Base-by-base conservation (phyloP, 768 basidiomycete genomes). In the Tricholoma furcatifolium region DNA sequence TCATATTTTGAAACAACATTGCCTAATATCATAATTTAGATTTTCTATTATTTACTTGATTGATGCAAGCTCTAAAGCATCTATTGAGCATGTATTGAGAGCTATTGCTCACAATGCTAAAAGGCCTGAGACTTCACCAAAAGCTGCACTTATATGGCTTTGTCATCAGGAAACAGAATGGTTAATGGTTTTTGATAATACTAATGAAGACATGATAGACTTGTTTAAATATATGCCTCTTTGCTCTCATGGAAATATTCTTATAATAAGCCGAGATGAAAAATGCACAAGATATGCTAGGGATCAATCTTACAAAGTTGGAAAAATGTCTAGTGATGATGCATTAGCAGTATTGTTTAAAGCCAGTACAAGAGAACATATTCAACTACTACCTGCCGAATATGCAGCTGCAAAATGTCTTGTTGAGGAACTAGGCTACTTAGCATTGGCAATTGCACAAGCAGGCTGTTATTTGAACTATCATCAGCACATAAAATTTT, bases 211-310 rank as follows among this genome's bases (percentile, higher is more conserved):
- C n/a, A n/a, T 18, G 2, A 2, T 53, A 1, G 18, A 53, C 21
- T 30, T 53, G 2, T 20, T 6, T 6, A 1, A 32, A 30, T 41
- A 7, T 17, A 40, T 53, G 3, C 51, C 51, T 39, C 9, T 9
- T 1, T 40, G 44, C 20, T 6, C 9, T 1, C 36, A 53, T 41
- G 51, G 51, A 7, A 53, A 46, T 42, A 47, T 53, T n/a, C 23
- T n/a, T n/a, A n/a, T n/a, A n/a, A n/a, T n/a, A n/a, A n/a, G n/a
- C n/a, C n/a, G n/a, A n/a, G n/a, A n/a, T n/a, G n/a, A n/a, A n/a
- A n/a, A n/a, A n/a, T n/a, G n/a, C n/a, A n/a, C n/a, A n/a, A n/a
- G n/a, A n/a, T 18, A 40, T 18, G 44, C 51, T 8, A 12, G 5
- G 17, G 38, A 24, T 10, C 1, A 27, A 12, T 30, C 21, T 6